These are phyloP conservation scores for Protoeuglena noctilucae DNA, from an alignment of 139 green algal genomes.

Conservation along the genomic window DNA sequence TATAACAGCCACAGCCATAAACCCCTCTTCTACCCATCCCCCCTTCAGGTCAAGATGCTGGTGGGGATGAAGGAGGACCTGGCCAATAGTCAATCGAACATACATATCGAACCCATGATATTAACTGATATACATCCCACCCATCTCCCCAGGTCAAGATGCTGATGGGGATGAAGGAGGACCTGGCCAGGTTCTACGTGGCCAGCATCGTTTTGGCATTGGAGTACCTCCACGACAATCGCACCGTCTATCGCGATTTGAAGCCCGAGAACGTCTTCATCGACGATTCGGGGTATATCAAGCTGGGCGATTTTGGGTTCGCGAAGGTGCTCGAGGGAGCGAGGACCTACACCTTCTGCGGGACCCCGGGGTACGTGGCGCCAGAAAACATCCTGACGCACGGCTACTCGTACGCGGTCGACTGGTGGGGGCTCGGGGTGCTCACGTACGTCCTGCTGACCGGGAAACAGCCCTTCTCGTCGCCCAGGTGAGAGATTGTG, in stretches of 20 bases:
- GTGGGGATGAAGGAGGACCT: constrained; percentile 68
- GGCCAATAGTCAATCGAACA: no score
- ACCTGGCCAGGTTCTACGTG: constrained; percentile 75
- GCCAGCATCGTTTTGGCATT: constrained; percentile 72
- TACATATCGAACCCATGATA: no score
- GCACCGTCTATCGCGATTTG: constrained; percentile 88
- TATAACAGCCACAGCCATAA: no score
- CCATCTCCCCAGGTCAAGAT: constrained; percentile 42
- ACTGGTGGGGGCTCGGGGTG: constrained; percentile 87
- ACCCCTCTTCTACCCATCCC: no score
- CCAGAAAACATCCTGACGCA: constrained; percentile 87
- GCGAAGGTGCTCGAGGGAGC: constrained; percentile 71
- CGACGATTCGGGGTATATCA: constrained; percentile 64
- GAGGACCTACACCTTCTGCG: constrained; percentile 94
- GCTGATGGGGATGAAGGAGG: constrained; percentile 69
- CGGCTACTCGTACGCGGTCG: constrained; percentile 78
- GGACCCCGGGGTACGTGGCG: constrained; percentile 89
- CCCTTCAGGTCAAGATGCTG: constrained; percentile 47
- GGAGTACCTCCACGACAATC: constrained; percentile 84
- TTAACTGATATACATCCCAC: no score
- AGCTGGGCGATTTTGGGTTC: constrained; percentile 96
- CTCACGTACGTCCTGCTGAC: constrained; percentile 90
- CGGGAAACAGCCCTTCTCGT: constrained; percentile 81
- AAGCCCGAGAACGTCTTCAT: constrained; percentile 98
- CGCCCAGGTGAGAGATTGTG: no score